Percentiles rank a stretch among this genome's conserved stretches.
Evolutionary conservation across 495 filamentous ascomycete species (phyloP).

Genomic region (Penicillium argentinense): DNA sequence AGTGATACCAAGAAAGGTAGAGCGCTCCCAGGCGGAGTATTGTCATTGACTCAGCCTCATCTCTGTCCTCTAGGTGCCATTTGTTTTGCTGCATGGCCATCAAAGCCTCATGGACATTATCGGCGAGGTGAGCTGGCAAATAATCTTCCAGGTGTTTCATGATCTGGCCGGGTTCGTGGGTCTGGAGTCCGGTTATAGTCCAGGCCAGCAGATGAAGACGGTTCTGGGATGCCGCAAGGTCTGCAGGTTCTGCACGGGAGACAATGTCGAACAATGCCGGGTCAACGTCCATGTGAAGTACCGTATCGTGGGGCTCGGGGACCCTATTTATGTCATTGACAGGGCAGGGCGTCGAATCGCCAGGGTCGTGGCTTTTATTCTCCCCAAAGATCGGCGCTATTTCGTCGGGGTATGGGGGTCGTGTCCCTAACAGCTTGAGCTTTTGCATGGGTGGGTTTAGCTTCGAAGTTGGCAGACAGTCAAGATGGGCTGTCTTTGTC

Average conservation of each 20-base stretch:
- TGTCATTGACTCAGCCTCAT: conserved; percentile 4
- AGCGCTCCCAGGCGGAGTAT: conserved; percentile 31
- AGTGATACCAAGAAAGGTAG: conserved; percentile 43
- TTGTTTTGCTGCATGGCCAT: conserved; percentile 8
- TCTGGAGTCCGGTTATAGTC: background rate
- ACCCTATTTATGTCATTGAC: too few species aligned
- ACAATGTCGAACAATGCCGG: too few species aligned
- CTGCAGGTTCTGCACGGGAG: too few species aligned
- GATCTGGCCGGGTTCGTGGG: background rate
- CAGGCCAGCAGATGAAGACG: conserved; percentile 13
- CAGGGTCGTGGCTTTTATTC: too few species aligned
- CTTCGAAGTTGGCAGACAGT: too few species aligned
- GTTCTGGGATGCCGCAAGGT: conserved; percentile 1
- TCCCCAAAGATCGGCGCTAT: too few species aligned
- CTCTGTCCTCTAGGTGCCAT: background rate
- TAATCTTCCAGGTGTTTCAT: background rate
- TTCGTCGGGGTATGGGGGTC: background rate
- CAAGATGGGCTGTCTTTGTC: conserved; percentile 2
- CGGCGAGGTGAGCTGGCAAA: background rate
- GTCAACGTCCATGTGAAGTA: background rate
- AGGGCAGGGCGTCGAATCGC: too few species aligned
- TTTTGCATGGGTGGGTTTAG: too few species aligned
- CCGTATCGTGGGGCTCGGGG: background rate
- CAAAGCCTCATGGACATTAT: conserved; percentile 6
- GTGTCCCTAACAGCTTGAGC: background rate